Evolutionary conservation across 495 filamentous ascomycete genomes (phyloP).

Genomic region (Cudoniella acicularis): DNA sequence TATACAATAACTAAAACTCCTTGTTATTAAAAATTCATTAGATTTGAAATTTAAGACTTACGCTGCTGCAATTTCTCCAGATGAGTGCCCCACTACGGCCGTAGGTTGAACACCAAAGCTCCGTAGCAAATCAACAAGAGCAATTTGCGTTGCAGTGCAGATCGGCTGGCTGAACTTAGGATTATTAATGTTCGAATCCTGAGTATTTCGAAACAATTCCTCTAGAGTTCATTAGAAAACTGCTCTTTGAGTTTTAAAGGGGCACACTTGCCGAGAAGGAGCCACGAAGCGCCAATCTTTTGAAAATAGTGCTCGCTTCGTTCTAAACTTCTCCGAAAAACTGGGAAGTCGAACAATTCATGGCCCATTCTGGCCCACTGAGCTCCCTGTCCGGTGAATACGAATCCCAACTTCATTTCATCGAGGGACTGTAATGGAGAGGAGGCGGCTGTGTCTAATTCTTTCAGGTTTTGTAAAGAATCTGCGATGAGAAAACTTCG

Average conservation of each 20-base stretch:
- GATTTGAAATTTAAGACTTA: too few relatives aligned
- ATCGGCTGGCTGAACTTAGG: conserved; percentile 43
- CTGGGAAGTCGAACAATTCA: background rate
- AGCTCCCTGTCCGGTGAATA: conserved; percentile 11
- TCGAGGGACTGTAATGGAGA: background rate
- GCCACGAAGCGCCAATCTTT: too few relatives aligned
- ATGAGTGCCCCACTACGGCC: background rate
- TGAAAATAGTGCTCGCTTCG: too few relatives aligned
- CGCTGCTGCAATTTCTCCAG: background rate
- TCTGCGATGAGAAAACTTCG: too few relatives aligned
- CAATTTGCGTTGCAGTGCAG: conserved; percentile 49
- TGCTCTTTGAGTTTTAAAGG: background rate
- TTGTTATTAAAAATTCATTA: too few relatives aligned
- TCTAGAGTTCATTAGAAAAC: conserved; percentile 12
- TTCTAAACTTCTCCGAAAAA: too few relatives aligned
- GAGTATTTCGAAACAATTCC: background rate
- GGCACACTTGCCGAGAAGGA: conserved; percentile 25
- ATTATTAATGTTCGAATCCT: background rate
- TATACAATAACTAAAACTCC: too few relatives aligned
- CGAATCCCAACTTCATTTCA: background rate
- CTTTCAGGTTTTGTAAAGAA: background rate
- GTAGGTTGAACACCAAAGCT: conserved; percentile 27
- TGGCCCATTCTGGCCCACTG: conserved; percentile 55
- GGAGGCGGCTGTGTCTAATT: too few relatives aligned
- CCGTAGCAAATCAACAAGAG: conserved; percentile 25